Base-by-base conservation (phyloP, 163 green algal genomes). In the Chlorella variabilis region DNA sequence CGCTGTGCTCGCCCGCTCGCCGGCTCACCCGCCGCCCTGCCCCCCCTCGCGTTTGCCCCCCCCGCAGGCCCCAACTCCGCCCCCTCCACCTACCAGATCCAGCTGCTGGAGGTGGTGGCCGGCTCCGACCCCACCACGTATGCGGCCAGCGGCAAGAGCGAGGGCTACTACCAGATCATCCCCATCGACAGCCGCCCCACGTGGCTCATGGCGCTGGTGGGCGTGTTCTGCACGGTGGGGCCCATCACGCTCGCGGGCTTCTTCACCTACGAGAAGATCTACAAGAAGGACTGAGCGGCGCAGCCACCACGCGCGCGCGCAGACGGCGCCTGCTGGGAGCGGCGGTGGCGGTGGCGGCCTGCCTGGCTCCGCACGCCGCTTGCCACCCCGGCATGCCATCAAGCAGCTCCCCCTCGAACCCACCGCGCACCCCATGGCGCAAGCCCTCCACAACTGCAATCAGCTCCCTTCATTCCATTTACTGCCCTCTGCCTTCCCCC, bases 41-140 rank as follows among this genome's bases (percentile, higher is more conserved):
- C 38, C 18, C 8, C 59, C 8, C 29, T 38, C 59, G 38, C 18
- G 59, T 20, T 38, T 67, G 15, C 54, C 29, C n/a, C 21, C 9
- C 65, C 63, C 38, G 65, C 65, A 73, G 65, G 56, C 7, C 15
- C 38, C 54, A 77, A 67, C 41, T 73, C 77, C 13, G 29, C 85
- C n/a, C 51, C 71, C 45, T 62, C 84, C 23, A 56, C 38, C 54
- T 88, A 88, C 71, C 73, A 70, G 18, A 71, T 90, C 63, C 67
- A 85, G 38, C 27, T 80, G 38, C 73, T 80, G 54, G 73, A 80
- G 56, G 73, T 80, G 5, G 33, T 78, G 61, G 75, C 69, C 20
- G 49, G 74, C 17, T 82, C 73, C 69, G 70, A 80, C 49, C 54
- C 79, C 54, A 79, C 39, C n/a, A 61, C 42, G 20, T 80, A 74